Percentiles rank a stretch among this genome's conserved stretches.
Conservation (phyloP, 2,329 filamentous ascomycete genomes). For the Epichloe sp. region DNA sequence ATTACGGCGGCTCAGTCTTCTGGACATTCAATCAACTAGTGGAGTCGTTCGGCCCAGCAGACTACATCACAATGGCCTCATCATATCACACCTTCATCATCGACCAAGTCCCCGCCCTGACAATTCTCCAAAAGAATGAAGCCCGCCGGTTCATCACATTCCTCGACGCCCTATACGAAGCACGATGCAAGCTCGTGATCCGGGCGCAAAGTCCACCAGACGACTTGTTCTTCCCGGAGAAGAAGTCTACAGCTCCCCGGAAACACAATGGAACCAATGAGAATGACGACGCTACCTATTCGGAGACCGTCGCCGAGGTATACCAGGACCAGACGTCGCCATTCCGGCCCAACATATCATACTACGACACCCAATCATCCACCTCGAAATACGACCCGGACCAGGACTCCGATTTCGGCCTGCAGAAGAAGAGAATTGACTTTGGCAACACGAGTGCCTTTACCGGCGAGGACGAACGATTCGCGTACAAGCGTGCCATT, state of each 20-base stretch:
- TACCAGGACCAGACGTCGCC: conserved; percentile 67
- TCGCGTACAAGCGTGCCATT: conserved; percentile 65
- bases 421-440: conserved; percentile 33
- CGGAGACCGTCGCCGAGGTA: conserved; percentile 44
- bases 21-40: conserved; percentile 62
- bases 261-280: conserved; percentile 5
- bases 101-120: conserved; percentile 55
- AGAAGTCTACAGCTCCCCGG: conserved; percentile 10
- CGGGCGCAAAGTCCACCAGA: conserved; percentile 56
- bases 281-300: conserved; percentile 27
- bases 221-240: conserved; percentile 63
- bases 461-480: conserved; percentile 69
- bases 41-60: conserved; percentile 58
- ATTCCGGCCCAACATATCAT: conserved; percentile 66
- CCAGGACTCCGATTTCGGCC: conserved; percentile 42
- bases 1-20: conserved; percentile 42
- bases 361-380: conserved; percentile 37
- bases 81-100: conserved; percentile 69
- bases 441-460: conserved; percentile 57
- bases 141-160: conserved; percentile 69
- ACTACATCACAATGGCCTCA: conserved; percentile 72
- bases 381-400: conserved; percentile 41
- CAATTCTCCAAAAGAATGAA: conserved; percentile 61
- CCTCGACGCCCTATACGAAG: conserved; percentile 69
- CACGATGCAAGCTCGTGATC: conserved; percentile 63